Percentiles rank a stretch among this genome's conserved stretches.
phyloP scores from a whole-genome alignment of 2,329 filamentous ascomycete genomes.

The Didymella glomerata region DNA sequence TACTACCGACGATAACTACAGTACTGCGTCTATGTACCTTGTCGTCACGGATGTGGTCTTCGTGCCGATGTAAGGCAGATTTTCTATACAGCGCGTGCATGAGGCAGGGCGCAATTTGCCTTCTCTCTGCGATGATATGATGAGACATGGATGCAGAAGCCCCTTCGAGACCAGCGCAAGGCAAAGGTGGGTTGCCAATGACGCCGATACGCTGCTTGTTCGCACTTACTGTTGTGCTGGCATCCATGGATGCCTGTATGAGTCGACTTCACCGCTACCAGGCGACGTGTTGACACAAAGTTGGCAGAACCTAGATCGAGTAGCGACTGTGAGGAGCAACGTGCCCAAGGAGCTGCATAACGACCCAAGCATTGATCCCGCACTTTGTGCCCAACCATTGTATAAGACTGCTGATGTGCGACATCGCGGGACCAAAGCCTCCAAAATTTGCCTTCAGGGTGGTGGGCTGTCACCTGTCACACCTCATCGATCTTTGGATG shows the following conservation, averaged over 20 bases:
- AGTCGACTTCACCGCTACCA: not conserved
- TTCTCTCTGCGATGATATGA: not conserved
- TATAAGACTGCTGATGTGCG: constrained; percentile 2
- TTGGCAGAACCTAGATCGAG: not conserved
- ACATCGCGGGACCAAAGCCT: not conserved
- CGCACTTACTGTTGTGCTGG: not conserved
- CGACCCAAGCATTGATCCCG: not conserved
- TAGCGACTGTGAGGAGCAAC: not conserved
- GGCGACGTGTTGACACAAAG: not conserved
- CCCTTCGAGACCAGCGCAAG: not conserved
- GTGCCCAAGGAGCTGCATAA: not conserved
- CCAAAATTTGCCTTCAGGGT: no score
- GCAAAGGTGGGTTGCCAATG: not conserved
- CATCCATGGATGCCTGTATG: not conserved
- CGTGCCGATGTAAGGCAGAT: not conserved
- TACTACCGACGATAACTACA: not conserved
- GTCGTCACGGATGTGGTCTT: not conserved
- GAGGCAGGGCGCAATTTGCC: not conserved
- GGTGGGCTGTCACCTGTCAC: no score
- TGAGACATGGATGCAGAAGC: not conserved
- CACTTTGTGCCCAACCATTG: not conserved
- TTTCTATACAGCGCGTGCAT: not conserved
- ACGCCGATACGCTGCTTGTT: not conserved
- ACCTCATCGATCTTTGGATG: not conserved
- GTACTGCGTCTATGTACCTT: not conserved